These are phyloP conservation scores for Rhinocladiella similis DNA, from an alignment of 2,329 filamentous ascomycete genomes.

Conservation along the genomic window DNA sequence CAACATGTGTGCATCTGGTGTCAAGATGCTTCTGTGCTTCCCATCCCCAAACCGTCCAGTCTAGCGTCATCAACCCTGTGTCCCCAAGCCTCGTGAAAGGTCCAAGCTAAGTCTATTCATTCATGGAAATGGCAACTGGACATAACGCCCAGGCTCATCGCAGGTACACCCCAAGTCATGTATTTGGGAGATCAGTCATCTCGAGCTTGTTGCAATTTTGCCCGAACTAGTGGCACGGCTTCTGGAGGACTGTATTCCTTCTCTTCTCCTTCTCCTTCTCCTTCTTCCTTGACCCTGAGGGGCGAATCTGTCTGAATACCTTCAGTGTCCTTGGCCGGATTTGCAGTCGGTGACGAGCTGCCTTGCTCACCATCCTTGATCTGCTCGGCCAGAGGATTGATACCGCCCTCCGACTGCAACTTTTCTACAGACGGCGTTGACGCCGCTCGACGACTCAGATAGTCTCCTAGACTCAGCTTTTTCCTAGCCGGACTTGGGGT, in stretches of 20 bases:
- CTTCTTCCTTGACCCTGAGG: constrained; percentile 12
- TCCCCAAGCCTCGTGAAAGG: constrained; percentile 23
- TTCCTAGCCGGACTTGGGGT: constrained; percentile 52
- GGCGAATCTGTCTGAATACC: not conserved
- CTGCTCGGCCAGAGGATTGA: constrained; percentile 4
- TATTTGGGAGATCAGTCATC: constrained; percentile 9
- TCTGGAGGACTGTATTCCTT: constrained; percentile 20
- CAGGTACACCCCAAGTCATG: not conserved
- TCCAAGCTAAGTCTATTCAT: constrained; percentile 21
- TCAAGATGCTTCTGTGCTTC: not conserved
- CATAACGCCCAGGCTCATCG: constrained; percentile 7
- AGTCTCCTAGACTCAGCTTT: constrained; percentile 52
- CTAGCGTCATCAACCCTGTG: constrained; percentile 20
- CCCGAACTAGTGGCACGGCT: not conserved
- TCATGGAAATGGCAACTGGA: constrained; percentile 6
- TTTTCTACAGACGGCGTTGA: constrained; percentile 44
- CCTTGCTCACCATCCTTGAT: constrained; percentile 7
- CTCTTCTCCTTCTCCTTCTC: constrained; percentile 20
- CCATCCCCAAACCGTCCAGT: constrained; percentile 8
- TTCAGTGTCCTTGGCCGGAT: constrained; percentile 8
- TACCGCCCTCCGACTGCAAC: constrained; percentile 32
- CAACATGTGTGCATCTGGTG: constrained; percentile 4
- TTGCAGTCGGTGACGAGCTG: not conserved
- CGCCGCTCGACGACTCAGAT: constrained; percentile 42
- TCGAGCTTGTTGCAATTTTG: not conserved